Conservation (phyloP, 768 basidiomycete genomes). For the Tulasnella sp. region DNA sequence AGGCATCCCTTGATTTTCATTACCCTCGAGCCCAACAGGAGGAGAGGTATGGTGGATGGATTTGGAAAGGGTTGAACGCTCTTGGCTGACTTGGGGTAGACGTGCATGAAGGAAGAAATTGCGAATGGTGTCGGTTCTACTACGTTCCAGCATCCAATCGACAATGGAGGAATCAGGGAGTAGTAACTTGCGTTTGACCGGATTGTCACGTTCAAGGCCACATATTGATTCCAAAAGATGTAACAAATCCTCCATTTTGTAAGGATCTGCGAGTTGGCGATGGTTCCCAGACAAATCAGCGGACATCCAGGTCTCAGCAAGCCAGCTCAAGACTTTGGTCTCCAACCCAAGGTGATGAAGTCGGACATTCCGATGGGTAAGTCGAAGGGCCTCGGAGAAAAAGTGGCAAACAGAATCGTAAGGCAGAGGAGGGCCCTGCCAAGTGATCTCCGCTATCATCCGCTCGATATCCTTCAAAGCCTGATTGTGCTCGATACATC, state of each 20-base stretch:
- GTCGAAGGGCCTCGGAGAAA: conserved; percentile 49
- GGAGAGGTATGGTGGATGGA: background rate
- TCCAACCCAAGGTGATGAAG: conserved; percentile 77
- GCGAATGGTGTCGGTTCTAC: conserved; percentile 44
- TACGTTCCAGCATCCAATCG: conserved; percentile 46
- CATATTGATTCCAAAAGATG: conserved; percentile 53
- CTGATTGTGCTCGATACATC: conserved; percentile 37
- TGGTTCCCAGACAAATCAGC: conserved; percentile 31
- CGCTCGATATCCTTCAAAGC: conserved; percentile 63
- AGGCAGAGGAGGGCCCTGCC: conserved; percentile 80
- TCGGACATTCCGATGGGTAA: conserved; percentile 69
- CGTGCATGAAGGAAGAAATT: conserved; percentile 57
- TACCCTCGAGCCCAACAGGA: background rate
- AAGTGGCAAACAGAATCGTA: conserved; percentile 86
- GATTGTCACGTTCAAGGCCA: conserved; percentile 36
- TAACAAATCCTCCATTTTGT: conserved; percentile 47
- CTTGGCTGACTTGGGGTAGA: background rate
- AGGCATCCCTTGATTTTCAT: conserved; percentile 11
- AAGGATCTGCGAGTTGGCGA: conserved; percentile 35
- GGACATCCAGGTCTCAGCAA: conserved; percentile 56
- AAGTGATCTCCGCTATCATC: conserved; percentile 68
- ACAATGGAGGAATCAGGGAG: conserved; percentile 62
- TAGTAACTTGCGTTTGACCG: conserved; percentile 37
- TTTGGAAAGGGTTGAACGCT: background rate
- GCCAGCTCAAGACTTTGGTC: conserved; percentile 74